A percentile compares a stretch with the other conserved stretches of the same genome.
phyloP scores from a whole-genome alignment of 345 rosid species.

The Turritis glabra region DNA sequence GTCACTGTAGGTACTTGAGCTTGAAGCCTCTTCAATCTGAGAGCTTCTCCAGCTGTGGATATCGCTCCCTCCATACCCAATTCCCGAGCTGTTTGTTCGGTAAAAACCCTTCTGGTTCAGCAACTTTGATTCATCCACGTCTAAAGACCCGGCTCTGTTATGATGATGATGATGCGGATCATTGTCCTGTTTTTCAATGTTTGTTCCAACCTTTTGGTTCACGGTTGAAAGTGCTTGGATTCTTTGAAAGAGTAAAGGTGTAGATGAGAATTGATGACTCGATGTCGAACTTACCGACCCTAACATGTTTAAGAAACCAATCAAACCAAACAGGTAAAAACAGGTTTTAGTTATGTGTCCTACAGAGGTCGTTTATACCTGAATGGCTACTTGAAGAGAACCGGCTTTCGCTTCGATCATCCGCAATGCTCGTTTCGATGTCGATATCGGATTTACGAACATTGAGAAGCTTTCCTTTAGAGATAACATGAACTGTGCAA shows the following conservation, averaged over 20 bases:
- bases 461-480: constrained; percentile 69
- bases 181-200: constrained; percentile 46
- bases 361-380: constrained; percentile 40
- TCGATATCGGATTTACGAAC: constrained; percentile 70
- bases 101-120: constrained; percentile 39
- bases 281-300: constrained; percentile 47
- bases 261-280: constrained; percentile 43
- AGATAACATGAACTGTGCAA: constrained; percentile 72
- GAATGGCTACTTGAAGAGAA: constrained; percentile 43
- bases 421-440: constrained; percentile 52
- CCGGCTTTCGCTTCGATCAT: constrained; percentile 50
- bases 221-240: constrained; percentile 64
- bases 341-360: neutral
- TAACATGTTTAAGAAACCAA: neutral
- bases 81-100: constrained; percentile 41
- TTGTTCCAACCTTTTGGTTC: constrained; percentile 44
- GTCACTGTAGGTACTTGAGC: constrained; percentile 48
- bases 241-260: constrained; percentile 59
- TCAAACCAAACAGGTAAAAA: neutral
- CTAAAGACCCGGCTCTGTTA: constrained; percentile 50
- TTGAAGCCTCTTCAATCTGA: constrained; percentile 46
- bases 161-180: constrained; percentile 34
- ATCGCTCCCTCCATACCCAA: constrained; percentile 35
- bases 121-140: constrained; percentile 43
- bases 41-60: constrained; percentile 52